Evolutionary conservation across 805 yeast genomes (phyloP).

Genomic region (Saccharomycopsis fibuligera): DNA sequence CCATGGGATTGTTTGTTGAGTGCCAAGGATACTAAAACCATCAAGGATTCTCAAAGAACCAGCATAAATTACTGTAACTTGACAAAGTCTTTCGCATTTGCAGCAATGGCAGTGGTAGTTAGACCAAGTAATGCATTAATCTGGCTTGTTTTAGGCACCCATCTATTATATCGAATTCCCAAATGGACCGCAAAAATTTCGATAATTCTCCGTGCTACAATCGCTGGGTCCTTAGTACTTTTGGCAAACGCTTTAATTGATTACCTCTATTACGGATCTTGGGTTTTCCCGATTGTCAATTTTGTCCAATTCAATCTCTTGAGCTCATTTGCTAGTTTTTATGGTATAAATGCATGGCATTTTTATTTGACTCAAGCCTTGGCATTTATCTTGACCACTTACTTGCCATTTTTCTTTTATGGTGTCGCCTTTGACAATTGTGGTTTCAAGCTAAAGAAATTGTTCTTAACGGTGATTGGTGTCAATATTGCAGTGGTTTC

Average conservation of each 20-base stretch:
- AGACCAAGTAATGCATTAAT: slow-evolving; percentile 80
- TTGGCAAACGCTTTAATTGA: slow-evolving; percentile 43
- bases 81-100: slow-evolving; percentile 38
- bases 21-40: neutral
- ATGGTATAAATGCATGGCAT: slow-evolving; percentile 80
- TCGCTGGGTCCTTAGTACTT: slow-evolving; percentile 28
- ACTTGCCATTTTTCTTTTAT: slow-evolving; percentile 52
- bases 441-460: slow-evolving; percentile 26
- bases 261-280: slow-evolving; percentile 47
- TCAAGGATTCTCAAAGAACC: neutral
- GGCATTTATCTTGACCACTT: slow-evolving; percentile 66
- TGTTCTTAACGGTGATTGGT: slow-evolving; percentile 28
- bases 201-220: slow-evolving; percentile 22
- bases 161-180: slow-evolving; percentile 24
- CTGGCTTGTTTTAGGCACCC: slow-evolving; percentile 61
- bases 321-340: slow-evolving; percentile 67
- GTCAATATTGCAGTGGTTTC: slow-evolving; percentile 55
- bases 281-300: slow-evolving; percentile 57
- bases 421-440: slow-evolving; percentile 29
- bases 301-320: slow-evolving; percentile 76
- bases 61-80: no score
- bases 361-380: slow-evolving; percentile 79
- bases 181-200: slow-evolving; percentile 9
- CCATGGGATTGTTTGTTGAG: slow-evolving; percentile 42
- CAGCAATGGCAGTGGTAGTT: slow-evolving; percentile 58